phyloP scores from a whole-genome alignment of 306 rosid species.

The Castanospermum australe region DNA sequence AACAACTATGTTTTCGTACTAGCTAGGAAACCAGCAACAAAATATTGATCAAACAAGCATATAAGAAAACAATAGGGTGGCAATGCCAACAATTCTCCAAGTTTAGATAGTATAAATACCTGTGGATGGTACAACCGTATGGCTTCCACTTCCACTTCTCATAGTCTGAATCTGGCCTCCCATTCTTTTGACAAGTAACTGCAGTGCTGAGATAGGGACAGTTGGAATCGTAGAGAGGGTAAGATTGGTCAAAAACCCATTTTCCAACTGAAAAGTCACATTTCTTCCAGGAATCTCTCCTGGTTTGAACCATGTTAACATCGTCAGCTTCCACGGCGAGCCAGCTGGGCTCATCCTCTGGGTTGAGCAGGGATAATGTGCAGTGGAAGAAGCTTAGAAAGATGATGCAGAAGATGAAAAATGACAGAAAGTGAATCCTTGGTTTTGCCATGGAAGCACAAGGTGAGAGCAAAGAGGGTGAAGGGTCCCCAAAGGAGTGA shows the following conservation, averaged over 20 bases:
- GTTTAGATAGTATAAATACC: conserved; percentile 42
- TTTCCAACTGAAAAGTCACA: conserved; percentile 81
- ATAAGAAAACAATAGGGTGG: background rate
- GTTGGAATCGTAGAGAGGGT: conserved; percentile 78
- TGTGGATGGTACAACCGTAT: conserved; percentile 66
- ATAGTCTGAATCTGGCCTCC: conserved; percentile 93
- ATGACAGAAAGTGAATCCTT: conserved; percentile 28
- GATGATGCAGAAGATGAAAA: conserved; percentile 39
- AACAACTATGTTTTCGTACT: background rate
- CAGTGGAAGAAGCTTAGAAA: conserved; percentile 39
- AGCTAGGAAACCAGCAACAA: background rate
- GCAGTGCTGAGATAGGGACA: conserved; percentile 89
- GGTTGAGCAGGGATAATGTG: conserved; percentile 45
- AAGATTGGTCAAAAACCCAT: conserved; percentile 84
- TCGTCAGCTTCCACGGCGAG: conserved; percentile 53
- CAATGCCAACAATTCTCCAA: background rate
- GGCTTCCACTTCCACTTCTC: conserved; percentile 99
- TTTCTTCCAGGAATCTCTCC: conserved; percentile 38
- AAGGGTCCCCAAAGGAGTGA: conserved; percentile 32
- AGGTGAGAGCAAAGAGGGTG: conserved; percentile 23
- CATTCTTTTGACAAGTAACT: conserved; percentile 86
- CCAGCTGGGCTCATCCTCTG: conserved; percentile 46
- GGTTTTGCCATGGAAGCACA: conserved; percentile 55
- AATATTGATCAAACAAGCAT: conserved; percentile 6
- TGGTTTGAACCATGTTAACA: conserved; percentile 64